These are phyloP conservation scores for Fusarium cyanostomum DNA, from an alignment of 2,329 filamentous ascomycete genomes.

Conservation along the genomic window DNA sequence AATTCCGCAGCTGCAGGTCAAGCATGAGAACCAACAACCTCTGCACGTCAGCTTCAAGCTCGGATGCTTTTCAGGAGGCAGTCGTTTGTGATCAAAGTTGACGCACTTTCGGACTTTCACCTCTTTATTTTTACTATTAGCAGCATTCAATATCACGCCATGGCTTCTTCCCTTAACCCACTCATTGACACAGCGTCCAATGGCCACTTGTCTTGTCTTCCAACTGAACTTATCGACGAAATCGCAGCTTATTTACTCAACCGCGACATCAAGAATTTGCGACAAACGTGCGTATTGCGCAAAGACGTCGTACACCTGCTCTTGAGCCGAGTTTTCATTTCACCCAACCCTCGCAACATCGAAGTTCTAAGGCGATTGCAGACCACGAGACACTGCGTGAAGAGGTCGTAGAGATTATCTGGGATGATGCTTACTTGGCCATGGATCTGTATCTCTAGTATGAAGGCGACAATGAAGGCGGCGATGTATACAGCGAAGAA, in stretches of 20 bases:
- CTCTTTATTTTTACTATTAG: no score
- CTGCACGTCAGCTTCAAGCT: no score
- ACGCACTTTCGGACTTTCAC: no score
- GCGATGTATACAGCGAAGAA: not conserved
- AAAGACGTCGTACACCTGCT: not conserved
- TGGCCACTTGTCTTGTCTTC: no score
- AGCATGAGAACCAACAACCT: no score
- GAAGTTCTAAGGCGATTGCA: slow-evolving; percentile 49
- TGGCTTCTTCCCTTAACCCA: no score
- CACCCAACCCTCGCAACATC: slow-evolving; percentile 51
- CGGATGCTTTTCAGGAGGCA: no score
- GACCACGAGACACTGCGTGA: slow-evolving; percentile 47
- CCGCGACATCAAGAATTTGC: slow-evolving; percentile 10
- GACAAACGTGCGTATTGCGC: not conserved
- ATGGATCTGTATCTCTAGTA: not conserved
- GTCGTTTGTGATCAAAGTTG: no score
- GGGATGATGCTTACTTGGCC: slow-evolving; percentile 45
- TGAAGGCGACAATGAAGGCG: not conserved
- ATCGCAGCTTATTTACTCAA: slow-evolving; percentile 1
- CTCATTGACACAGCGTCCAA: no score
- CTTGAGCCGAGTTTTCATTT: slow-evolving; percentile 49
- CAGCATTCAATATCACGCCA: no score
- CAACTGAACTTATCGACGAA: not conserved
- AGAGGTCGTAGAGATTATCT: slow-evolving; percentile 51
- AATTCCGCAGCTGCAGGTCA: no score